Base-by-base conservation (phyloP, 1,284 basidiomycete genomes). In the Sanghuangporus baumii region DNA sequence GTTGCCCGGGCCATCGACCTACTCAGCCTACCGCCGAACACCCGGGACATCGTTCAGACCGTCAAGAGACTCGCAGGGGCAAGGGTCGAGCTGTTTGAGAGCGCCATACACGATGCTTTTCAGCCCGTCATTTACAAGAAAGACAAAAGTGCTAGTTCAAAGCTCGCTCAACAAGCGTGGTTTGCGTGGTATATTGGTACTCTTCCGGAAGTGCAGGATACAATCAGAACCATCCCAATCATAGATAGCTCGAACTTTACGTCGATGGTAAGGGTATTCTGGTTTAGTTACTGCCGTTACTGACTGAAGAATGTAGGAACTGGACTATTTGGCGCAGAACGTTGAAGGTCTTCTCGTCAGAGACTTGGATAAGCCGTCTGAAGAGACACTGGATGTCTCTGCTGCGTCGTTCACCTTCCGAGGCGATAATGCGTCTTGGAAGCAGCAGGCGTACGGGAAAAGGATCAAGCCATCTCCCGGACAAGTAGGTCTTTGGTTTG, bases 91-190 rank as follows among this genome's bases (percentile, higher is more conserved):
- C 58, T 54, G 34, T 48, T 54, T 18, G 46, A 55, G 7, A 38
- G 43, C 20, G 3, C 23, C n/a, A 37, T 59, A 9, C 47, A 20
- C 8, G 18, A 47, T 37, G 36, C 18, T 11, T 63, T 63, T 20
- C 40, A 63, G 23, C 20, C 16, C 0, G 12, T 47, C 37, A 3
- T 56, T 4, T 63, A 55, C 31, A 51, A 59, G 31, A 46, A 20
- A 6, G 34, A 60, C 9, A 48, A 55, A 16, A n/a, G 43, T 14
- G 16, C 2, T 16, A 14, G 26, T 7, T 4, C 11, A 9, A 26
- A 2, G 9, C 51, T 57, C 1, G 59, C 34, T 11, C 38, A 61
- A 23, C 47, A 57, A 26, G 59, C 63, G 5, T 64, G 63, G 63
- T 48, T 64, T 9, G 63, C 63, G 2, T 36, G 34, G 26, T 26